phyloP scores from a whole-genome alignment of 129 eudicot species.

The Tanacetum coccineum region DNA sequence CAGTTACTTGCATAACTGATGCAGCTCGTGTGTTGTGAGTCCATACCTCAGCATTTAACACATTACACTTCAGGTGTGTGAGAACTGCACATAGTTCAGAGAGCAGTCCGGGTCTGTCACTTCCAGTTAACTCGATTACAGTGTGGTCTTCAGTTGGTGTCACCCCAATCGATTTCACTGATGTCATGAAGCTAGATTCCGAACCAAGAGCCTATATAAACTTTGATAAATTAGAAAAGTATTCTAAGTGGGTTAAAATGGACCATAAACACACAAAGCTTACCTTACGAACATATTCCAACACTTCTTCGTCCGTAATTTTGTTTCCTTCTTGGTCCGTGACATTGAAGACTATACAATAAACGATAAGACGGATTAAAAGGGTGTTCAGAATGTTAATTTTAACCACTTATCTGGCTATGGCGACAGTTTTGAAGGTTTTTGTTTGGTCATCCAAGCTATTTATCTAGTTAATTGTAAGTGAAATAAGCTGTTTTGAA shows the following conservation, averaged over 20 bases:
- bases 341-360: conserved; percentile 62
- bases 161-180: conserved; percentile 56
- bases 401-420: background rate
- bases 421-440: background rate
- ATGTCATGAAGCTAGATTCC: conserved; percentile 49
- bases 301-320: conserved; percentile 56
- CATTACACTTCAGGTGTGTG: conserved; percentile 79
- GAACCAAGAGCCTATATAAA: conserved; percentile 44
- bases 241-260: no score
- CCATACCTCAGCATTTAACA: conserved; percentile 83
- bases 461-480: no score
- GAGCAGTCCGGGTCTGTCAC: conserved; percentile 75
- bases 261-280: no score
- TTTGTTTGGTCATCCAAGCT: background rate
- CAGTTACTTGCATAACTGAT: conserved; percentile 73
- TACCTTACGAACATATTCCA: conserved; percentile 56
- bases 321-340: conserved; percentile 86
- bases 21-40: conserved; percentile 88
- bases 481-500: no score
- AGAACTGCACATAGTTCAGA: conserved; percentile 86
- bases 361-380: conserved; percentile 1
- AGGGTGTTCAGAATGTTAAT: background rate
- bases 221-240: no score
- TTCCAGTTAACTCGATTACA: conserved; percentile 62
- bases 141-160: conserved; percentile 54